Conservation (phyloP, 2,329 filamentous ascomycete genomes). For the Neofusicoccum parvum region DNA sequence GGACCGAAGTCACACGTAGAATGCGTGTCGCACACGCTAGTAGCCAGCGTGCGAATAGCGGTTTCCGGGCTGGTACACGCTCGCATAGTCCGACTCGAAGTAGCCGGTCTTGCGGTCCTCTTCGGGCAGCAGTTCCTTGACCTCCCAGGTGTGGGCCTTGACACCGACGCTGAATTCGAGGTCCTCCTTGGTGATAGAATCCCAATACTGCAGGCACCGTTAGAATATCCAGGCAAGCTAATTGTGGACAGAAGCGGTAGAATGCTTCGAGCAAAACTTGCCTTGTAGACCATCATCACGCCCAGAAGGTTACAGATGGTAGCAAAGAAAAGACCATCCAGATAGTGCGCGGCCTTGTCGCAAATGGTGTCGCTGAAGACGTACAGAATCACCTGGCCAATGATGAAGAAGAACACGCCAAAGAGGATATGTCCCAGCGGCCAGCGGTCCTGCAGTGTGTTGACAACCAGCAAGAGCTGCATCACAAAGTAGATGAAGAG, state of each 20-base stretch:
- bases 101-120: slow-evolving; percentile 79
- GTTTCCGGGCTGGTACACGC: slow-evolving; percentile 41
- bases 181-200: slow-evolving; percentile 97
- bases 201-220: slow-evolving; percentile 75
- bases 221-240: background rate
- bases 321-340: slow-evolving; percentile 92
- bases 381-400: slow-evolving; percentile 91
- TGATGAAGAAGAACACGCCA: slow-evolving; percentile 86
- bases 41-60: slow-evolving; percentile 28
- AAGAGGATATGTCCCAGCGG: slow-evolving; percentile 89
- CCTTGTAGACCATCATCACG: slow-evolving; percentile 99
- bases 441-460: slow-evolving; percentile 94
- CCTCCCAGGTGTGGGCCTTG: slow-evolving; percentile 96
- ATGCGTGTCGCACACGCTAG: background rate
- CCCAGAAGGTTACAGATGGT: slow-evolving; percentile 90
- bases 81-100: slow-evolving; percentile 63
- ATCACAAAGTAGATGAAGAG: slow-evolving; percentile 82
- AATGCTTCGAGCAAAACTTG: slow-evolving; percentile 38
- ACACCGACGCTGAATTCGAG: slow-evolving; percentile 97
- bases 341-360: slow-evolving; percentile 80
- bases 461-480: slow-evolving; percentile 84
- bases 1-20: background rate
- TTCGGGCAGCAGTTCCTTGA: slow-evolving; percentile 81
- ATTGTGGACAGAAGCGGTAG: slow-evolving; percentile 1
- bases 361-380: slow-evolving; percentile 86